A percentile compares a stretch with the other conserved stretches of the same genome.
These are phyloP conservation scores for Polyplosphaeria fusca DNA, from an alignment of 495 filamentous ascomycete genomes.

Conservation along the genomic window DNA sequence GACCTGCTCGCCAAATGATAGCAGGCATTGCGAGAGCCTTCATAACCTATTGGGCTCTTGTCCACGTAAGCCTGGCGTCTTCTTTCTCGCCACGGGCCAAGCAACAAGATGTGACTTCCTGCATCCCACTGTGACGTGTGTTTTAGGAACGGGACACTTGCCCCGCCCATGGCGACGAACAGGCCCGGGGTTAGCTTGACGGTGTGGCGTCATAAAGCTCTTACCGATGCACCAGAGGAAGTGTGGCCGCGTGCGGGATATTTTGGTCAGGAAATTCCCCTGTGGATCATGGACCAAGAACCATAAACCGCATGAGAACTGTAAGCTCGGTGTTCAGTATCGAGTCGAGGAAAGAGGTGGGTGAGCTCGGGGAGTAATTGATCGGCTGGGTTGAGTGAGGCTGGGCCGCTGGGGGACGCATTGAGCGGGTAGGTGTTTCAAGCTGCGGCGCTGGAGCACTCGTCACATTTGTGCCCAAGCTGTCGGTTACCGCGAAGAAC, in stretches of 20 bases:
- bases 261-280: neutral
- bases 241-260: neutral
- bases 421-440: slow-evolving; percentile 30
- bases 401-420: no score
- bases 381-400: no score
- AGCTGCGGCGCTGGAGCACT: slow-evolving; percentile 5
- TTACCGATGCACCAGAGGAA: neutral
- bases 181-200: slow-evolving; percentile 1
- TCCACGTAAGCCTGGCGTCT: no score
- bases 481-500: neutral
- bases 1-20: slow-evolving; percentile 5
- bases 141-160: neutral
- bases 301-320: neutral
- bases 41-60: no score
- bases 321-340: neutral
- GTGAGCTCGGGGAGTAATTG: no score
- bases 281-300: slow-evolving; percentile 1
- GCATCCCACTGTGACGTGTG: slow-evolving; percentile 1
- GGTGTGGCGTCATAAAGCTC: neutral
- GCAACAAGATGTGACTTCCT: no score
- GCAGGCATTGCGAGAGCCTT: no score
- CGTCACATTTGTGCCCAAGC: slow-evolving; percentile 19
- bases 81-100: neutral
- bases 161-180: slow-evolving; percentile 1
- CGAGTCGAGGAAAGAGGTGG: no score